Conservation (phyloP, 2,329 filamentous ascomycete species). For the Didymellaceae sp. region DNA sequence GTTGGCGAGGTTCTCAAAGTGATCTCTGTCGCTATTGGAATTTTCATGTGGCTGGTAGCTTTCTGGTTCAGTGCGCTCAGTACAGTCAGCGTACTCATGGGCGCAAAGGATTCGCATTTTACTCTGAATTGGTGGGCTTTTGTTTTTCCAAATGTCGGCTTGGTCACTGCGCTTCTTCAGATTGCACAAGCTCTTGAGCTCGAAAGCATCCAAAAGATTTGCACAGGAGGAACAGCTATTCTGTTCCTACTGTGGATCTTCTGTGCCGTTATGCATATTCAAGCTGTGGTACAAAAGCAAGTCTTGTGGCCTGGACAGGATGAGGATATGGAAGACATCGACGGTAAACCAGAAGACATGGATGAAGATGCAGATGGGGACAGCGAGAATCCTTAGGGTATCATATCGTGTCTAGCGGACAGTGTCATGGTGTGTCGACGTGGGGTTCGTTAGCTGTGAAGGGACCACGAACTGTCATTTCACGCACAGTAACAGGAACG, state of each 20-base stretch:
- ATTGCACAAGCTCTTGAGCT: conserved; percentile 62
- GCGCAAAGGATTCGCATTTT: conserved; percentile 48
- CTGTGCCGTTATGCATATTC: conserved; percentile 57
- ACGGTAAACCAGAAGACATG: neutral
- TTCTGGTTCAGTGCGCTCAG: conserved; percentile 59
- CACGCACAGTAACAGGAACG: neutral
- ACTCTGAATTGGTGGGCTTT: conserved; percentile 61
- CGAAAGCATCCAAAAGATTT: conserved; percentile 58
- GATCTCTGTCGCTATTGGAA: conserved; percentile 51
- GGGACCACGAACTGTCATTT: neutral
- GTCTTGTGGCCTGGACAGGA: conserved; percentile 67
- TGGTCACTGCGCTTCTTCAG: conserved; percentile 61
- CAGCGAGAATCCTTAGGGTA: neutral
- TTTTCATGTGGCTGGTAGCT: conserved; percentile 57
- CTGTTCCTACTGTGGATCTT: conserved; percentile 63
- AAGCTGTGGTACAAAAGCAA: conserved; percentile 54
- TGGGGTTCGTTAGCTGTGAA: neutral
- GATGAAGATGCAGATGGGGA: neutral
- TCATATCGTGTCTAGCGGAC: neutral
- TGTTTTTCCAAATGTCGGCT: conserved; percentile 68
- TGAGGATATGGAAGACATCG: conserved; percentile 57
- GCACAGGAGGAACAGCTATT: conserved; percentile 61
- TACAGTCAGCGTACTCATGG: conserved; percentile 46
- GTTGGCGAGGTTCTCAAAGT: conserved; percentile 50
- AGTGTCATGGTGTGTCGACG: too few species aligned